Evolutionary conservation across 208 protist genomes (phyloP), one percentile per base, ranked within the genome.

Genomic region (Crithidia sp.): DNA sequence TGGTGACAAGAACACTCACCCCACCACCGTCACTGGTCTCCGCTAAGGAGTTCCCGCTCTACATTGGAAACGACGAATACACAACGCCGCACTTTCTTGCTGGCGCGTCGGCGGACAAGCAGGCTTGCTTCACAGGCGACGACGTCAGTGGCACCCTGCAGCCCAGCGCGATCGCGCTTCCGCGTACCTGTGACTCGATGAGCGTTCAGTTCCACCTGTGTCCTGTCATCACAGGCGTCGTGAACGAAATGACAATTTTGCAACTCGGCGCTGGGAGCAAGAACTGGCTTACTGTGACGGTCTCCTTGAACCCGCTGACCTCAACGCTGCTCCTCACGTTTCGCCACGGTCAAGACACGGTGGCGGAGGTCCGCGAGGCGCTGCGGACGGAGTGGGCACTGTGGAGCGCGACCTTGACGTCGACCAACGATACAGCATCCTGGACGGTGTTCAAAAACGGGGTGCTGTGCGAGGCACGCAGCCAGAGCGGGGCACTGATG

Each of bases 381-480:
- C 81, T 94, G 49, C 69, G 71, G 14, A 9, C 61, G 2, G 79
- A 76, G 40, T 96, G 92, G 90, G 65, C 77, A 14, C 76, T 91
- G 7, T 96, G 92, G 90, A 92, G 85, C 54, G 92, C 92, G 12
- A 85, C 85, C 12, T 50, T 96, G 49, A 73, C 64, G 64, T 84
- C 79, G 7, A 39, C 79, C 17, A 89, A 87, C 66, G 82, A 92
- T 62, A 81, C 85, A 2, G 88, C 88, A 4, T 76, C 69, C 17
- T 96, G 92, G 92, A 85, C 59, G 4, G 81, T 96, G 2, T 94
- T 89, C 73, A 83, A 84, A 13, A 87, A 97, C 61, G 92, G 85
- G 2, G 67, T 83, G 17, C 9, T 77, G 50, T 83, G 86, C 52
- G 83, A 91, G 14, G 69, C 67, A 1, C 81, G 65, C 53, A 81